Evolutionary conservation across 108 stramenopile species (phyloP).

Genomic region (Cyclotella atomus): DNA sequence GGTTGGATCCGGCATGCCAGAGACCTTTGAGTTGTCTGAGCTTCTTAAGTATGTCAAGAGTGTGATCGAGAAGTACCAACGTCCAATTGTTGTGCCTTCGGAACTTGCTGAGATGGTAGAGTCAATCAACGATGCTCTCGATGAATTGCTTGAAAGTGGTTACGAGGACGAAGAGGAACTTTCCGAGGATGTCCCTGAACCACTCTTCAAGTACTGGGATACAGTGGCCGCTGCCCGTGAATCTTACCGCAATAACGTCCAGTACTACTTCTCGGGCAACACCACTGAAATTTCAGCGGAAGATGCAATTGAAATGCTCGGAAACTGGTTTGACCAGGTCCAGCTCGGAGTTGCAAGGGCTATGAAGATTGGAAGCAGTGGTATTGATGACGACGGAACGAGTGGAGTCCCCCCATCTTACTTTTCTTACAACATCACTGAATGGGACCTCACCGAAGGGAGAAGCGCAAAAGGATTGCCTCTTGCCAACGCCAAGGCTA

Average conservation of each 20-base stretch:
- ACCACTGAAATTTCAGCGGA: conserved; percentile 61
- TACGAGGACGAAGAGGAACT: conserved; percentile 74
- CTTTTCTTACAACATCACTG: conserved; percentile 86
- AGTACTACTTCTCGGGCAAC: conserved; percentile 90
- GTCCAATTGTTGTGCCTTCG: conserved; percentile 69
- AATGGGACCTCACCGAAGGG: conserved; percentile 64
- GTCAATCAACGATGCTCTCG: conserved; percentile 73
- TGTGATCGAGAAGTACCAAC: conserved; percentile 75
- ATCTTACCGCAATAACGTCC: conserved; percentile 76
- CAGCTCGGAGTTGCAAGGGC: conserved; percentile 83
- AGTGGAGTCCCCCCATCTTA: conserved; percentile 86
- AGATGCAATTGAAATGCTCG: conserved; percentile 66
- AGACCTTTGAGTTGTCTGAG: conserved; percentile 89
- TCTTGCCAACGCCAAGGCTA: conserved; percentile 77
- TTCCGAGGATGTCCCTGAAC: conserved; percentile 67
- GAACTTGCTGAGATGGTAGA: conserved; percentile 81
- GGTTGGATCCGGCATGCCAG: conserved; percentile 92
- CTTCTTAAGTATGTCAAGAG: conserved; percentile 81
- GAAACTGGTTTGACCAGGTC: conserved; percentile 75
- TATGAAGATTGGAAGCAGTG: conserved; percentile 81
- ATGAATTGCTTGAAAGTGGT: conserved; percentile 69
- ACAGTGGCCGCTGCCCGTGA: conserved; percentile 86
- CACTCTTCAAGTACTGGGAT: conserved; percentile 93
- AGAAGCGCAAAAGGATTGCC: conserved; percentile 74
- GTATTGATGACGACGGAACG: conserved; percentile 85